phyloP scores from a whole-genome alignment of 495 filamentous ascomycete genomes.

The Neurospora cerealis region DNA sequence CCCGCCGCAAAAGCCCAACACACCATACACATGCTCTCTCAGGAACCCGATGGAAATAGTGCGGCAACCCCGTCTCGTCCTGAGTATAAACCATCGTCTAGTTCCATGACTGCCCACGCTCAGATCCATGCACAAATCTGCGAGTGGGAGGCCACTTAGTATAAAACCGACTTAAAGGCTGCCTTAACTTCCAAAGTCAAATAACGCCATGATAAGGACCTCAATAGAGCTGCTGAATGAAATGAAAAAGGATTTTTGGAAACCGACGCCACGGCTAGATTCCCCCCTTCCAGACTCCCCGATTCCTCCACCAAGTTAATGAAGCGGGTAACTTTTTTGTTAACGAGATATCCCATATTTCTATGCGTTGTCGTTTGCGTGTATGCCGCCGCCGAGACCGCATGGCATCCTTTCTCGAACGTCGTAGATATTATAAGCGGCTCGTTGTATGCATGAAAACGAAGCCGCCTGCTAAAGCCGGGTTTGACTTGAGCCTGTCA shows the following conservation, averaged over 20 bases:
- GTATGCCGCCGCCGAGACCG: not conserved
- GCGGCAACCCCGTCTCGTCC: not conserved
- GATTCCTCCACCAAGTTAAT: not conserved
- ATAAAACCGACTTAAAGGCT: not conserved
- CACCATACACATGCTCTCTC: not conserved
- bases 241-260: not conserved
- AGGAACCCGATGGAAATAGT: not conserved
- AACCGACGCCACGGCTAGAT: not conserved
- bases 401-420: not conserved
- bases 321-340: not conserved
- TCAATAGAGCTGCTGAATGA: not conserved
- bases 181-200: not conserved
- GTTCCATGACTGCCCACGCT: not conserved
- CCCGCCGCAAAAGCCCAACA: not conserved
- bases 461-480: not conserved
- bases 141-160: not conserved
- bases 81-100: not conserved
- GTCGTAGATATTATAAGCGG: not conserved
- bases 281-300: not conserved
- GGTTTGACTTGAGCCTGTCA: not conserved
- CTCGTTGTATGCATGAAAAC: not conserved
- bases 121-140: not conserved
- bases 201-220: not conserved
- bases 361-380: not conserved
- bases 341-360: not conserved